These are phyloP conservation scores for Crassisporium funariophilum DNA, from an alignment of 768 basidiomycete species.

Conservation along the genomic window DNA sequence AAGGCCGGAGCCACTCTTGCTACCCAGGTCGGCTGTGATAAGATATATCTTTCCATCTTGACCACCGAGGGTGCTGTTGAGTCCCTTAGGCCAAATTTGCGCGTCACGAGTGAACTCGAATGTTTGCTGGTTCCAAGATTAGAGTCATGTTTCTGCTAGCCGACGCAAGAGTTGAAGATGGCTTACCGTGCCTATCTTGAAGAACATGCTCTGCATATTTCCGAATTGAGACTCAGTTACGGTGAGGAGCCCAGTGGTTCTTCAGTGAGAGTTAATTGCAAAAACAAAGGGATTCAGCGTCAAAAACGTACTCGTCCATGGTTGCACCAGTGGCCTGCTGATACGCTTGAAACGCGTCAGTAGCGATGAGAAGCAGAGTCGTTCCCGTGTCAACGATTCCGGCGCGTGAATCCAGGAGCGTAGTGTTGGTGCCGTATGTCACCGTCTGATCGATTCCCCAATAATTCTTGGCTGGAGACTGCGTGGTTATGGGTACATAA, in stretches of 20 bases:
- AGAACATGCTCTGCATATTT: constrained; percentile 54
- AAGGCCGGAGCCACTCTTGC: constrained; percentile 50
- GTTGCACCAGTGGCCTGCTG: constrained; percentile 44
- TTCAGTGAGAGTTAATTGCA: too few relatives aligned
- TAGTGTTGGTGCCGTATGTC: constrained; percentile 42
- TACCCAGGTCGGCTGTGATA: constrained; percentile 52
- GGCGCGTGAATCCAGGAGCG: constrained; percentile 43
- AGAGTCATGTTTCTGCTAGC: neutral
- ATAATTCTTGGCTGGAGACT: constrained; percentile 43
- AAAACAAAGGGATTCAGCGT: too few relatives aligned
- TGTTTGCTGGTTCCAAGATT: constrained; percentile 32
- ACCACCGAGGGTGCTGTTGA: constrained; percentile 57
- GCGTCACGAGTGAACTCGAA: constrained; percentile 60
- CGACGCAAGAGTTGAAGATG: neutral
- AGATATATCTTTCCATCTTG: constrained; percentile 52
- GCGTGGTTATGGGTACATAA: constrained; percentile 44
- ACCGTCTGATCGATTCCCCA: constrained; percentile 64
- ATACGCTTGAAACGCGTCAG: constrained; percentile 46
- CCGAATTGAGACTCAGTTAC: constrained; percentile 51
- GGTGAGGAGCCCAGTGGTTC: constrained; percentile 47
- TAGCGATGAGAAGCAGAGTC: constrained; percentile 49
- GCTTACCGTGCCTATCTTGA: constrained; percentile 51
- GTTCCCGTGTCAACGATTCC: constrained; percentile 66
- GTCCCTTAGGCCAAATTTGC: constrained; percentile 63
- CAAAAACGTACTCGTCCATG: too few relatives aligned